Base-by-base conservation (phyloP, 1,284 basidiomycete species). In the Peniophora sp. region DNA sequence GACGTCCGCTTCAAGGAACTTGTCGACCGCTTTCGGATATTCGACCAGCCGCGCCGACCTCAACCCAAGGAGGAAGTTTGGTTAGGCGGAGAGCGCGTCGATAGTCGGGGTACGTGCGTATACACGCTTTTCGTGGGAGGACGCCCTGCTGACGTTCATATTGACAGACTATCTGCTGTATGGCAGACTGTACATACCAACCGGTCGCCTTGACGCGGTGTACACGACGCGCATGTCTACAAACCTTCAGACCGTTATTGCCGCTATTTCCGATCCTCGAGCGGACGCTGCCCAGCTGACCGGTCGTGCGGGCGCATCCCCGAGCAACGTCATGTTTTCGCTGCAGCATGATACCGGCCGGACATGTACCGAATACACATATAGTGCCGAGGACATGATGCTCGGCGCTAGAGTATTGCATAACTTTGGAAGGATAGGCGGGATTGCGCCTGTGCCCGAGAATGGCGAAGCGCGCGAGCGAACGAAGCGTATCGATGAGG, bases 291-390 rank as follows among this genome's bases (percentile, higher is more conserved):
- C 14, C 22, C 65, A 73, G 14, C 64, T 69, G 20, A 72, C 76
- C 51, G 64, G 72, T 42, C 68, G 57, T 32, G 54, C 50, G 14
- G 57, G 63, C 34, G 57, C 55, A 11, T 62, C 66, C 1, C 55
- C 64, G 72, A 91, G 83, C 60, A 95, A 95, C 58, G 64, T 97
- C 55, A 85, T 97, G 75, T 65, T 98, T 53, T 91, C 82, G 54
- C 67, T 98, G 24, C 93, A 97, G 66, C 91, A 96, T 60, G 93
- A 97, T 62, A 83, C 91, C 1, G 95, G 95, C 0, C 81, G 87
- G 56, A 96, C 91, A 83, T 92, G 90, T 55, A 88, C 89, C 2
- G 96, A 98, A 66, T 98, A 97, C 62, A 91, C 88, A 12, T 98
- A 91, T 75, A 95, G 92, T 55, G 88, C 92, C 0, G 90, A 95